Conservation (phyloP, 495 filamentous ascomycete species). For the Schizothecium vesticola region DNA sequence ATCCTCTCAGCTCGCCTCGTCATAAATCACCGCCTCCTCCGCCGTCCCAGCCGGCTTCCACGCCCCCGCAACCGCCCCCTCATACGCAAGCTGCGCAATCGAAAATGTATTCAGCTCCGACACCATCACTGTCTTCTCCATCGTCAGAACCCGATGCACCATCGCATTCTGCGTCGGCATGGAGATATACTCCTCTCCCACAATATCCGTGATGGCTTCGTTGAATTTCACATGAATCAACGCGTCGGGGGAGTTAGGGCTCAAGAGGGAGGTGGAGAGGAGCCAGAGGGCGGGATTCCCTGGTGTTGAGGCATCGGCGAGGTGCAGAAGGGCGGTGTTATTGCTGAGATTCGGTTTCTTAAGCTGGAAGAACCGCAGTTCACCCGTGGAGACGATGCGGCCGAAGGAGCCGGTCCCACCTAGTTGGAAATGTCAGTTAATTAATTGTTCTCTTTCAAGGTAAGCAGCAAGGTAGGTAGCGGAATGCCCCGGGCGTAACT, state of each 20-base stretch:
- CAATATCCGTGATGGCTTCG: neutral
- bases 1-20: neutral
- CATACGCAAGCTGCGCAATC: constrained; percentile 1
- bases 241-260: neutral
- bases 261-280: neutral
- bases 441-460: too few relatives aligned
- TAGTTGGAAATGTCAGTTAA: too few relatives aligned
- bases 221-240: constrained; percentile 4
- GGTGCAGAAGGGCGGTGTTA: neutral
- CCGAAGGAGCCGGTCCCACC: constrained; percentile 4
- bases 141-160: neutral
- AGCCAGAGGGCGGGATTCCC: constrained; percentile 1
- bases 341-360: neutral
- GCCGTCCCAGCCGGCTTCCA: too few relatives aligned
- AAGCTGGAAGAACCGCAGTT: neutral
- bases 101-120: constrained; percentile 4
- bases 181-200: constrained; percentile 1
- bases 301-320: neutral
- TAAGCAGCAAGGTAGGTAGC: too few relatives aligned
- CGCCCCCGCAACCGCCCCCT: neutral
- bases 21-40: neutral
- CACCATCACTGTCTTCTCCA: constrained; percentile 2
- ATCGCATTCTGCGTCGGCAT: neutral
- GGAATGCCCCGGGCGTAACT: too few relatives aligned
- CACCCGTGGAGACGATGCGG: neutral